phyloP scores from a whole-genome alignment of 108 stramenopile genomes.

The Pseudonitzschia pungens region DNA sequence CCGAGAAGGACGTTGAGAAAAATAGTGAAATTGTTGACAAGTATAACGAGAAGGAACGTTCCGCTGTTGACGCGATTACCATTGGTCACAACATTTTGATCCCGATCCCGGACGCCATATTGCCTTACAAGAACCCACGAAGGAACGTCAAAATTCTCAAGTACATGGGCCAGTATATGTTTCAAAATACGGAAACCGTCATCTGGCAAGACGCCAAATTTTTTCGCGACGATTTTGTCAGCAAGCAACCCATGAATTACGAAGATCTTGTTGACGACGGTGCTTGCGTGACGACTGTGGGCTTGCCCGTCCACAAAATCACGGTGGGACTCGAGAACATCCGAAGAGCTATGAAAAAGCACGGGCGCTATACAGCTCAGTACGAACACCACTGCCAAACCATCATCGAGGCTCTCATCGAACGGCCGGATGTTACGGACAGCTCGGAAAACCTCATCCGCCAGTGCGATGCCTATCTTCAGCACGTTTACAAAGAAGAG shows the following conservation, averaged over 20 bases:
- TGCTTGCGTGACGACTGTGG: conserved; percentile 10
- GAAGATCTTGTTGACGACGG: not conserved
- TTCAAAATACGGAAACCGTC: conserved; percentile 11
- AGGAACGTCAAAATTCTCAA: conserved; percentile 16
- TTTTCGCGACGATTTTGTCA: conserved; percentile 22
- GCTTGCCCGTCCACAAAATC: conserved; percentile 15
- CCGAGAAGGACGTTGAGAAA: not conserved
- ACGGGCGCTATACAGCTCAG: conserved; percentile 6
- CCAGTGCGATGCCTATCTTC: conserved; percentile 19
- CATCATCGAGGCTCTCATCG: conserved; percentile 8
- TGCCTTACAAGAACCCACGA: conserved; percentile 14
- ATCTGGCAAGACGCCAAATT: conserved; percentile 24
- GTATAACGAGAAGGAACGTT: not conserved
- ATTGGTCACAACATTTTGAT: conserved; percentile 15
- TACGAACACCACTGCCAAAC: conserved; percentile 19
- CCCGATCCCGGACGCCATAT: not conserved
- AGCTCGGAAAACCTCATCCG: conserved; percentile 18
- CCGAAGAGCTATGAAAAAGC: not conserved
- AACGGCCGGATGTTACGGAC: conserved; percentile 12
- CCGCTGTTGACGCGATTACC: not conserved
- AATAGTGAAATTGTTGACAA: not conserved
- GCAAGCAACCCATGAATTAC: conserved; percentile 13
- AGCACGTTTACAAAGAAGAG: conserved; percentile 17
- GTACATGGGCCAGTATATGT: conserved; percentile 19
- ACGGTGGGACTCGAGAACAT: conserved; percentile 18